Percentiles rank a stretch among this genome's conserved stretches.
Evolutionary conservation across 768 basidiomycete genomes (phyloP).

Genomic region (Leucosporidium creatinivorum): DNA sequence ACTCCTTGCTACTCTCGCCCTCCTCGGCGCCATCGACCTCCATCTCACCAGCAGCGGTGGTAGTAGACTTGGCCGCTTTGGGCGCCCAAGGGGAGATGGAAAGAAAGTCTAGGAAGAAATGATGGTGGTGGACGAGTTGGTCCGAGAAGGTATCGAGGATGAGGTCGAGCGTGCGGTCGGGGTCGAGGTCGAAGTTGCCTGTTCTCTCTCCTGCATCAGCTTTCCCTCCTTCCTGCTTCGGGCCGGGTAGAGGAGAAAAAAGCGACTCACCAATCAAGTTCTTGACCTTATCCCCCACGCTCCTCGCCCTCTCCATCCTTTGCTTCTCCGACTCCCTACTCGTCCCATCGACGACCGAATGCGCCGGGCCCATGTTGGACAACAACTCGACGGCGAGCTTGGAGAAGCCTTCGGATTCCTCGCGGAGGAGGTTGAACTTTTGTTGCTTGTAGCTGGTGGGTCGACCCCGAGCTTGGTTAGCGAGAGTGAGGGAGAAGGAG

Average conservation of each 20-base stretch:
- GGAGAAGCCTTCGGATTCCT: slow-evolving; percentile 95
- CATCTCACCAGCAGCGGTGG: not conserved
- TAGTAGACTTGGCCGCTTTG: not conserved
- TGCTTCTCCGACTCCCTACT: slow-evolving; percentile 40
- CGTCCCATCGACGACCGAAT: slow-evolving; percentile 53
- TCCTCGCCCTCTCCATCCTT: slow-evolving; percentile 58
- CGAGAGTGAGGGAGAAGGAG: not conserved
- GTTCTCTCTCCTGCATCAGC: not conserved
- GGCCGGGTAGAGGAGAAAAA: not conserved
- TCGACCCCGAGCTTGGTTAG: not conserved
- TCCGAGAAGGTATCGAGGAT: slow-evolving; percentile 83
- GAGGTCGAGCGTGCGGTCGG: slow-evolving; percentile 85
- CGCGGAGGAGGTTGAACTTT: slow-evolving; percentile 94
- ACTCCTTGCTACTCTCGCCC: slow-evolving; percentile 29
- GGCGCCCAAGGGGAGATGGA: slow-evolving; percentile 75
- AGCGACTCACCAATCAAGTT: slow-evolving; percentile 57
- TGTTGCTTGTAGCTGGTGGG: slow-evolving; percentile 82
- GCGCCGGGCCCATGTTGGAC: slow-evolving; percentile 65
- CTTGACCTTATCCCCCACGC: slow-evolving; percentile 73
- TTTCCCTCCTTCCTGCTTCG: not conserved
- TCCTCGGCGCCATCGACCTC: slow-evolving; percentile 32
- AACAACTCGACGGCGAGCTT: slow-evolving; percentile 80
- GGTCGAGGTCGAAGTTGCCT: slow-evolving; percentile 91
- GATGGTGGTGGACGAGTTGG: slow-evolving; percentile 71
- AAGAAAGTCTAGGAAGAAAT: slow-evolving; percentile 79